Conservation (phyloP, 257 asterid species). For the Petunia axillaris region DNA sequence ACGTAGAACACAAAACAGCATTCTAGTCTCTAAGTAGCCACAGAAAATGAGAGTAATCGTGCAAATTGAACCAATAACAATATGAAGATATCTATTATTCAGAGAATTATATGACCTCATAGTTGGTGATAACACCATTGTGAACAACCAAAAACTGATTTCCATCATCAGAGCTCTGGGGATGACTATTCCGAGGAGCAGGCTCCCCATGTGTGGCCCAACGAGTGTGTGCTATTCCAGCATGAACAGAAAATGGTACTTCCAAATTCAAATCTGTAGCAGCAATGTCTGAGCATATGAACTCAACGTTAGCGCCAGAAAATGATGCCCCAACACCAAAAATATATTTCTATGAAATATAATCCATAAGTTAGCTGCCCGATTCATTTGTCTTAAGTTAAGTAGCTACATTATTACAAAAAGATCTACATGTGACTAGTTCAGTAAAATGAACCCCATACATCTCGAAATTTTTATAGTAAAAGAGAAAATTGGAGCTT, state of each 20-base stretch:
- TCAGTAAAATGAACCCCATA: too few species aligned
- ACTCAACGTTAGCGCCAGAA: slow-evolving; percentile 11
- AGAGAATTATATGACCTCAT: slow-evolving; percentile 58
- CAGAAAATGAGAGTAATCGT: background rate
- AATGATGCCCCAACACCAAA: background rate
- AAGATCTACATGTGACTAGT: too few species aligned
- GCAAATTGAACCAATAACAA: background rate
- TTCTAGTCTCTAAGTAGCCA: background rate
- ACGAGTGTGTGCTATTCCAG: slow-evolving; percentile 98
- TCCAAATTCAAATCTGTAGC: slow-evolving; percentile 76
- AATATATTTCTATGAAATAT: too few species aligned
- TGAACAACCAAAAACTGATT: slow-evolving; percentile 94
- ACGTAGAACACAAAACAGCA: background rate
- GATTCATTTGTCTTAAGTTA: too few species aligned
- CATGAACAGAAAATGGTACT: slow-evolving; percentile 79
- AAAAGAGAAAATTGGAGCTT: too few species aligned
- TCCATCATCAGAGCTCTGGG: slow-evolving; percentile 79
- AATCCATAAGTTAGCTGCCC: too few species aligned
- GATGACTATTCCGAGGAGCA: slow-evolving; percentile 95
- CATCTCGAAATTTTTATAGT: too few species aligned
- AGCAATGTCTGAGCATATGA: slow-evolving; percentile 66
- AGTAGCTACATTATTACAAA: too few species aligned
- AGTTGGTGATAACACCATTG: slow-evolving; percentile 93
- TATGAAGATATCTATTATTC: background rate
- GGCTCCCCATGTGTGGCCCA: slow-evolving; percentile 99